Conservation (phyloP, 2,329 filamentous ascomycete species). For the Neonectria sp. region DNA sequence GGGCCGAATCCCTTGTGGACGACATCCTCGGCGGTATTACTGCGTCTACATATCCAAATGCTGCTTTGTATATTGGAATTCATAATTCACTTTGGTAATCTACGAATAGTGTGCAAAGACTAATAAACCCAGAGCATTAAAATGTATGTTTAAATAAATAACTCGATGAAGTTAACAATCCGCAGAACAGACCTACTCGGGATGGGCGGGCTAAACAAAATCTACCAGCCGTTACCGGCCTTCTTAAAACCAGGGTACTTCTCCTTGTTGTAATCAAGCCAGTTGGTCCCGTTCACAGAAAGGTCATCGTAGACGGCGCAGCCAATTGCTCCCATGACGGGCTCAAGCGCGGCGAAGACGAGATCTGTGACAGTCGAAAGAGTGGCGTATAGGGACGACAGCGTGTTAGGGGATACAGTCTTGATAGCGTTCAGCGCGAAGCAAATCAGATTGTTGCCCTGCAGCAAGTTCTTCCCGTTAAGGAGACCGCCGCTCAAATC, state of each 20-base stretch:
- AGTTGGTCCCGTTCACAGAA: constrained; percentile 39
- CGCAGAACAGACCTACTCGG: not conserved
- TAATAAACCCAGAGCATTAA: too few relatives aligned
- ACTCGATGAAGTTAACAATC: not conserved
- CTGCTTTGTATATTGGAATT: too few relatives aligned
- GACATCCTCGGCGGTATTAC: too few relatives aligned
- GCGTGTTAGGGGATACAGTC: constrained; percentile 58
- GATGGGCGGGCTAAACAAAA: constrained; percentile 55
- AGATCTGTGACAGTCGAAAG: constrained; percentile 40
- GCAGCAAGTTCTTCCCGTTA: constrained; percentile 56
- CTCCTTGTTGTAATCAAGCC: constrained; percentile 39
- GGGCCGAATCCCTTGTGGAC: too few relatives aligned
- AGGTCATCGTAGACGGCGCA: constrained; percentile 38
- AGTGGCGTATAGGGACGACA: constrained; percentile 55
- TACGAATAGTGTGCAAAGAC: too few relatives aligned
- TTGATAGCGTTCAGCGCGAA: constrained; percentile 56
- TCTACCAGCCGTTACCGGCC: constrained; percentile 39
- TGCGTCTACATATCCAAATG: too few relatives aligned
- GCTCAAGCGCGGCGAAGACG: constrained; percentile 38
- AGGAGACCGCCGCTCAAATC: constrained; percentile 62
- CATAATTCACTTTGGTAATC: too few relatives aligned
- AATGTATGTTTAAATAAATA: not conserved
- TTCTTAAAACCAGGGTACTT: constrained; percentile 43
- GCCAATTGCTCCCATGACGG: constrained; percentile 35
- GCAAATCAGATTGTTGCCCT: constrained; percentile 65